A percentile compares a stretch with the other conserved stretches of the same genome.
Conservation (phyloP, 805 yeast species). For the Isabelozyma heimii region DNA sequence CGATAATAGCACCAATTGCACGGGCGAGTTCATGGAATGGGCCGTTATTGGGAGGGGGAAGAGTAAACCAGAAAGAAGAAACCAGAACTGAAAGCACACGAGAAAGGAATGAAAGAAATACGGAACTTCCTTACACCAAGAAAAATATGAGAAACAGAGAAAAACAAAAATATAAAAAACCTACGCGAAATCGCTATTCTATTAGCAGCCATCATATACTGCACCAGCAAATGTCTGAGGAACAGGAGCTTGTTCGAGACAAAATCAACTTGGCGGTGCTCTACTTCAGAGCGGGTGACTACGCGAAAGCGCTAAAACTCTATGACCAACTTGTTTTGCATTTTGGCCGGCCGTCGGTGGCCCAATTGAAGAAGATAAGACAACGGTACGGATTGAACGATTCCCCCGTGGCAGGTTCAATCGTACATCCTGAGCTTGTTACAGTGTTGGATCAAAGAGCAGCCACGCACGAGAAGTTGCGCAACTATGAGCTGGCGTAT, state of each 20-base stretch:
- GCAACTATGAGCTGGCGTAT: constrained; percentile 27
- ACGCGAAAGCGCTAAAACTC: constrained; percentile 20
- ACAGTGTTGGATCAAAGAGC: constrained; percentile 45
- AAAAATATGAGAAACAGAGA: too few relatives aligned
- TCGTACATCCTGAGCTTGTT: constrained; percentile 35
- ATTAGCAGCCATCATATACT: neutral
- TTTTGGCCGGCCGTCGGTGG: constrained; percentile 11
- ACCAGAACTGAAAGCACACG: too few relatives aligned
- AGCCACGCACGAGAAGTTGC: constrained; percentile 46
- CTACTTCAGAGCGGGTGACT: constrained; percentile 29
- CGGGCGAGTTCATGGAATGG: neutral
- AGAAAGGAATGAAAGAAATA: too few relatives aligned
- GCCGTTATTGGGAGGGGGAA: too few relatives aligned
- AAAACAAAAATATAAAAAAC: neutral
- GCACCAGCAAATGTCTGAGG: constrained; percentile 4
- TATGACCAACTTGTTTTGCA: constrained; percentile 23
- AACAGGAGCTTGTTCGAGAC: constrained; percentile 23
- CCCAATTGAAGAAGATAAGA: constrained; percentile 15
- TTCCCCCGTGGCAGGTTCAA: constrained; percentile 26
- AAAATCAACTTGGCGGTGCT: constrained; percentile 26
- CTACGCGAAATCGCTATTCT: neutral
- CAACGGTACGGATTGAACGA: constrained; percentile 16
- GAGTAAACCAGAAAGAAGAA: too few relatives aligned
- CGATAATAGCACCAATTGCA: constrained; percentile 7
- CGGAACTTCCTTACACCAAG: too few relatives aligned